Conservation (phyloP, 768 basidiomycete species). For the Crepidotus variabilis region DNA sequence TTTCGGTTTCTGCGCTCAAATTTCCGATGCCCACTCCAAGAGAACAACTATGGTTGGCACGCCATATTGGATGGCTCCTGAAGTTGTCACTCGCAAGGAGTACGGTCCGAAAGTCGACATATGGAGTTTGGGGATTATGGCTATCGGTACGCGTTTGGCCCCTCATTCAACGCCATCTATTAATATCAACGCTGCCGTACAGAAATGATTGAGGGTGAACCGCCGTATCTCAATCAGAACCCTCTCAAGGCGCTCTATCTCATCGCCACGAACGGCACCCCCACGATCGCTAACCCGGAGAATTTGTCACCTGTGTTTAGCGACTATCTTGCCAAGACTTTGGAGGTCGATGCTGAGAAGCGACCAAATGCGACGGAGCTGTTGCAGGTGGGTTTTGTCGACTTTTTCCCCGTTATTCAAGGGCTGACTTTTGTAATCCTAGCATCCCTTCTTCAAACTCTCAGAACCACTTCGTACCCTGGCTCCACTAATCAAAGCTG, state of each 20-base stretch:
- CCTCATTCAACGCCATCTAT: slow-evolving; percentile 3
- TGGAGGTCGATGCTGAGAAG: slow-evolving; percentile 95
- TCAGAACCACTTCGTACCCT: slow-evolving; percentile 85
- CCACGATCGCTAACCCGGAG: slow-evolving; percentile 89
- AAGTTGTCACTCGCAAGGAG: slow-evolving; percentile 96
- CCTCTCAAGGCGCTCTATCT: slow-evolving; percentile 95
- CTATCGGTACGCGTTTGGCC: slow-evolving; percentile 62
- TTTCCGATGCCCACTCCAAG: slow-evolving; percentile 86
- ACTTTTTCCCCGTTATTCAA: not conserved
- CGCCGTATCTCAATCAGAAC: slow-evolving; percentile 94
- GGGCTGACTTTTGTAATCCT: slow-evolving; percentile 5
- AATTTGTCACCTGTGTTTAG: slow-evolving; percentile 71
- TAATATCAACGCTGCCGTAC: slow-evolving; percentile 5
- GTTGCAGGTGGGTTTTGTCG: slow-evolving; percentile 52
- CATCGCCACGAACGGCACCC: slow-evolving; percentile 97
- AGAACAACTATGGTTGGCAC: slow-evolving; percentile 98
- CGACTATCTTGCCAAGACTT: slow-evolving; percentile 82
- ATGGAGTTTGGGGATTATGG: slow-evolving; percentile 96
- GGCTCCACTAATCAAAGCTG: slow-evolving; percentile 89
- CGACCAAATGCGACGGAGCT: slow-evolving; percentile 83
- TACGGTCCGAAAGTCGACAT: slow-evolving; percentile 99
- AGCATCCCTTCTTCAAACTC: slow-evolving; percentile 88
- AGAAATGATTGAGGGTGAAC: slow-evolving; percentile 99
- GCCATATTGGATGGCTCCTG: slow-evolving; percentile 99
- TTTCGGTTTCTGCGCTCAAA: slow-evolving; percentile 98